Base-by-base conservation (phyloP, 176 grass and related monocot genomes). In the Ensete glaucum region DNA sequence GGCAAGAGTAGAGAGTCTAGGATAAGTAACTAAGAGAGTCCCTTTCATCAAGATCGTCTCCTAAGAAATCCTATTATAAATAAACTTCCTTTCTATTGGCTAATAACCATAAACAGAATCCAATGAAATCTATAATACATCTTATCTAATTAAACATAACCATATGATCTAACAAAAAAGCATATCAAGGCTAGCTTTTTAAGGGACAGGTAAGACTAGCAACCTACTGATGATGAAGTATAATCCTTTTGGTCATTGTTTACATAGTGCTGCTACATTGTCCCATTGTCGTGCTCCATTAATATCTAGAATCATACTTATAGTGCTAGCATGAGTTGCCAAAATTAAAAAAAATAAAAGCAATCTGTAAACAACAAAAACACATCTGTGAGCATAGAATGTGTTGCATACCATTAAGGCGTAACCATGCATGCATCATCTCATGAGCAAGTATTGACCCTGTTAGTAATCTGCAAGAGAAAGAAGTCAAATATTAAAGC, bases 371-470 rank as follows among this genome's bases (percentile, higher is more conserved):
- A 64, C 21, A 62, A 20, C 17, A 1, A 20, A 64, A 64, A 2
- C 8, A 65, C 63, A 27, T 26, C 24, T 26, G 8, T 13, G 23
- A 65, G 63, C 23, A 10, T 9, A 25, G 22, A 64, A 2, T 25
- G 23, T 27, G 23, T 17, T 20, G 21, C 43, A 70, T 70, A 70
- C 67, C 67, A n/a, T 70, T 70, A 9, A 70, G 67, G 67, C 67
- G 67, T 4, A 70, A 14, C 67, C 67, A 70, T 70, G 48, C 67
- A 4, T 70, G 67, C 67, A 70, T 70, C 67, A 70, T 70, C 48
- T 70, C 67, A 50, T 70, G 67, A 70, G 67, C 67, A 43, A 70
- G 1, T 70, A 70, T 70, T 21, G 67, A 70, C 0, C 67, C 67
- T 20, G 67, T 70, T 20, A 70, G 48, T 20, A 70, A 70, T 70